Base-by-base conservation (phyloP, 78 protist species). In the Dictyostelium firmibasis region DNA sequence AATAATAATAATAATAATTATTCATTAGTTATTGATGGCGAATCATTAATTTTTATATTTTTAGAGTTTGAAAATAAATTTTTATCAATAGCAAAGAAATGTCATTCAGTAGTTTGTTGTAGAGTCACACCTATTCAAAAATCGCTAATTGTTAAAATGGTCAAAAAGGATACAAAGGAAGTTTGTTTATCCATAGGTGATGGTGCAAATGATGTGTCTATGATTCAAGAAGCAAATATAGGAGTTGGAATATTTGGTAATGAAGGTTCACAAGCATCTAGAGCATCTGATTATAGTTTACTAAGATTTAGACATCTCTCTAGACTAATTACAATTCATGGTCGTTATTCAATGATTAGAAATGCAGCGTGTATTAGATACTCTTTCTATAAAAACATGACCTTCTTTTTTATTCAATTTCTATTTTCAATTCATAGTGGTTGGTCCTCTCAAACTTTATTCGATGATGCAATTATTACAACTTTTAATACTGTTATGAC, bases 171-270 rank as follows among this genome's bases (percentile, higher is more conserved):
- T 70, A 23, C 23, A 13, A 83, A 72, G 38, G 67, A 35, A 25
- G 88, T 96, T 50, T 86, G 94, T 13, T 93, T 98, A 8, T 96
- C 99, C 3, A 97, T 98, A 27, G 99, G 99, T 18, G 99, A 98
- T 85, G 99, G 99, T 18, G 99, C 98, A 43, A 98, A 98, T 76
- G 99, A 98, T 93, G 99, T 98, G 16, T 31, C 92, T 33, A 98
- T 98, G 99, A 97, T 98, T 74, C 97, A 93, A 36, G 93, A 84
- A 36, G 96, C 95, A 41, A 60, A 91, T 44, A 91, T 91, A 38
- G 95, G 95, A 18, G 83, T 98, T 10, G 99, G 99, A 38, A 97
- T 98, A 50, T 6, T 70, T 8, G 99, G 99, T 33, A 38, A 91
- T 20, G 99, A 98, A 85, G 99, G 99, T 29, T 33, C 79, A 7